Conservation (phyloP, 164 flowering plant species). For the Tetracentron sinense region DNA sequence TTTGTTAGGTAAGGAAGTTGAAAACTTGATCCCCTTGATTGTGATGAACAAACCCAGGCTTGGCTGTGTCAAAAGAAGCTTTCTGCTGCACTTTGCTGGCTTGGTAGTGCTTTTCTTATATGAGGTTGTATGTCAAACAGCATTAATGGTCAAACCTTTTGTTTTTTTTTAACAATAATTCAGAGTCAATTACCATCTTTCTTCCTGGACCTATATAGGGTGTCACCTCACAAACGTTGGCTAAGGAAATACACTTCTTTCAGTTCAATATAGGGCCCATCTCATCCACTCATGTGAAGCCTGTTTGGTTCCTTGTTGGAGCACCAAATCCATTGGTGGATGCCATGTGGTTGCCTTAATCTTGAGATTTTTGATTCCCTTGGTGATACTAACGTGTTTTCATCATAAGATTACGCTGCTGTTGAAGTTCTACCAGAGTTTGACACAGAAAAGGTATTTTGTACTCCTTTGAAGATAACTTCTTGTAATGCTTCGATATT, state of each 20-base stretch:
- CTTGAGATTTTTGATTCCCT: too few relatives aligned
- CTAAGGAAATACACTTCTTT: too few relatives aligned
- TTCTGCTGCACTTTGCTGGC: constrained; percentile 11
- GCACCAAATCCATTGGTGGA: constrained; percentile 6
- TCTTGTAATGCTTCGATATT: background rate
- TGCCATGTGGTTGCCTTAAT: too few relatives aligned
- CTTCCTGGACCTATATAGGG: too few relatives aligned
- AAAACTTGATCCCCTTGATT: constrained; percentile 5
- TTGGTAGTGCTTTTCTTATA: background rate
- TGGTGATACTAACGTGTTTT: background rate
- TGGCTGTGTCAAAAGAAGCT: constrained; percentile 3
- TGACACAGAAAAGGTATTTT: background rate
- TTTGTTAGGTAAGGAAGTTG: too few relatives aligned
- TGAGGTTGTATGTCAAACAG: constrained; percentile 10
- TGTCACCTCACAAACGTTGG: too few relatives aligned
- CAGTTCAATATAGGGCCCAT: too few relatives aligned
- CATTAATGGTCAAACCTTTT: too few relatives aligned
- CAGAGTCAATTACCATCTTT: too few relatives aligned
- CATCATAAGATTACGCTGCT: constrained; percentile 5
- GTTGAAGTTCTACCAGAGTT: background rate
- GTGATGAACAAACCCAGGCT: constrained; percentile 10
- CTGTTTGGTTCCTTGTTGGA: too few relatives aligned
- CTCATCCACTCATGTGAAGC: too few relatives aligned
- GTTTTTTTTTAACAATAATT: too few relatives aligned
- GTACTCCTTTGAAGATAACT: background rate